Evolutionary conservation across 2,329 filamentous ascomycete genomes (phyloP).

Genomic region (Fusarium euwallaceae): DNA sequence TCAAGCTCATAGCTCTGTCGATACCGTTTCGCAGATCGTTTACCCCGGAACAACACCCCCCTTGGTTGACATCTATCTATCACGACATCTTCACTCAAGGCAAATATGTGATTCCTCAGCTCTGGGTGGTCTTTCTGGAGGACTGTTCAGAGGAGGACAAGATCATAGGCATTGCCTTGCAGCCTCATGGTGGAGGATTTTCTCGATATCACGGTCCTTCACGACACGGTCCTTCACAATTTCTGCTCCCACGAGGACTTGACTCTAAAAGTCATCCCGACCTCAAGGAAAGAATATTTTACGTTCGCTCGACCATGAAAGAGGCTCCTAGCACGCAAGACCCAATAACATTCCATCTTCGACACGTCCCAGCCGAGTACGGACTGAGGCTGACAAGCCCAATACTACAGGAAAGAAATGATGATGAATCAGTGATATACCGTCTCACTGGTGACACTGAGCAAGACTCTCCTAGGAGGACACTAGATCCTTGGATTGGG

Average conservation of each 20-base stretch:
- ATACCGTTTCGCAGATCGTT: neutral
- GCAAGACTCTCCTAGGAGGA: neutral
- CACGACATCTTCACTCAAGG: neutral
- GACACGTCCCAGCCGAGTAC: neutral
- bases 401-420: neutral
- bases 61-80: neutral
- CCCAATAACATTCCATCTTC: neutral
- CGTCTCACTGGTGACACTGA: neutral
- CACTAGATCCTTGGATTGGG: no score
- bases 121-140: neutral
- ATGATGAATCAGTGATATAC: neutral
- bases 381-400: neutral
- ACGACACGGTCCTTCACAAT: neutral
- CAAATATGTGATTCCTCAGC: neutral
- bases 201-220: neutral
- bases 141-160: neutral
- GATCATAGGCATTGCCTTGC: neutral
- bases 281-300: neutral
- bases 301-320: neutral
- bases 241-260: neutral
- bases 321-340: no score
- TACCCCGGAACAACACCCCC: neutral
- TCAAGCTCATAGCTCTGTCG: neutral
- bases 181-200: fast-evolving
- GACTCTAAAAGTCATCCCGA: neutral